Percentiles rank a stretch among this genome's conserved stretches.
Evolutionary conservation across 106 monocot genomes (phyloP).

Genomic region (Dendrobium catenatum): DNA sequence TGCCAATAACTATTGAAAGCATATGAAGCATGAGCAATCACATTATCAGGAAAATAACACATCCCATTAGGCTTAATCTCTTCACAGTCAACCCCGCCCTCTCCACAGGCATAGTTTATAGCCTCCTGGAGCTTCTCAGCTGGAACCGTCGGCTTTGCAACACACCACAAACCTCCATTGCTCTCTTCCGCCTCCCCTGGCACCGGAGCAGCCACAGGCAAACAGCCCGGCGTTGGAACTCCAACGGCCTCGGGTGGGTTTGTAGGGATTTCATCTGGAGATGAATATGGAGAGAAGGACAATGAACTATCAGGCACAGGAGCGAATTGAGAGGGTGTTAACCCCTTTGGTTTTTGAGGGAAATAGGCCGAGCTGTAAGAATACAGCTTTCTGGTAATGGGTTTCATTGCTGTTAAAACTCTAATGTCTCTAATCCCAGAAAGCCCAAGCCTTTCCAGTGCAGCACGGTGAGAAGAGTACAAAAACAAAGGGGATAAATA

Average conservation of each 20-base stretch:
- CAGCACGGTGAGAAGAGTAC: too few species aligned
- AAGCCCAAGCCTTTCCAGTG: constrained; percentile 1
- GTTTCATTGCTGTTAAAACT: background rate
- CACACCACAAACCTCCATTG: constrained; percentile 27
- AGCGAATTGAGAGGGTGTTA: constrained; percentile 8
- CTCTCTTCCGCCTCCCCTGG: constrained; percentile 14
- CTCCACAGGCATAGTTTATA: constrained; percentile 64
- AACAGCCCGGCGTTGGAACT: constrained; percentile 7
- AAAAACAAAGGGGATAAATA: too few species aligned
- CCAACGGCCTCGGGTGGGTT: constrained; percentile 15
- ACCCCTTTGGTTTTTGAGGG: background rate
- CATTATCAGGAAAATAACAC: constrained; percentile 55
- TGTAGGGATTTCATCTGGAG: constrained; percentile 21
- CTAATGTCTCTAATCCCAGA: constrained; percentile 1
- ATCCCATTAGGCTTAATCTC: constrained; percentile 42
- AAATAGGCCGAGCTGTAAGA: constrained; percentile 15
- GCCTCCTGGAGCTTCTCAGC: constrained; percentile 52
- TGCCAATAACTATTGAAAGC: constrained; percentile 86
- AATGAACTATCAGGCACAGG: constrained; percentile 23
- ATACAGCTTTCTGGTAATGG: background rate
- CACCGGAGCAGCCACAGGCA: background rate
- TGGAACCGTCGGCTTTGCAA: constrained; percentile 51
- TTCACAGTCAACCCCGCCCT: constrained; percentile 53
- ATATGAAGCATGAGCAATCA: constrained; percentile 58
- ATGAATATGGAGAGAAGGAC: constrained; percentile 22